Base-by-base conservation (phyloP, 257 asterid species). In the Fraxinus americana region DNA sequence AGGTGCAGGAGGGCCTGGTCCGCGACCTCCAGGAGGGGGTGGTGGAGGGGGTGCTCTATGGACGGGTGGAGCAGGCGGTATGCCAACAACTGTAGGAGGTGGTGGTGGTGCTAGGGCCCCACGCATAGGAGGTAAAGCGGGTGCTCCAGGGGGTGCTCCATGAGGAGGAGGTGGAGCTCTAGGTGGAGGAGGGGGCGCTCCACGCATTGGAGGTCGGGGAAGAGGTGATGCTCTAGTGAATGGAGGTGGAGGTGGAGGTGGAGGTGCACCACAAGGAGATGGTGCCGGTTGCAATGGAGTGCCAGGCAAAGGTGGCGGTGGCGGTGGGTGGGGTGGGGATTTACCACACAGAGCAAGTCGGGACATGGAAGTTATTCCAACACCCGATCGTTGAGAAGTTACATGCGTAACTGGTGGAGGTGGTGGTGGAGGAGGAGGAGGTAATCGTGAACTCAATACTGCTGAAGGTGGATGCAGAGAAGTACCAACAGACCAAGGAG, bases 11-110 rank as follows among this genome's bases (percentile, higher is more conserved):
- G 80, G 81, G 16, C 81, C 77, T 0, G 87, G 74, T 7, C 79
- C 75, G 1, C 61, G 25, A 16, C 54, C 32, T 17, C 87, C 80
- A 32, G 87, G 86, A 69, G 84, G 87, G 73, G 86, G 85, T 32
- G 91, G 88, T 34, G 83, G 91, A 4, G 86, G 88, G 1, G 92
- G 92, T 3, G 91, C 63, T 36, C 86, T 87, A 68, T 66, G 76
- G 59, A 74, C 45, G 0, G 63, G 72, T 12, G 87, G 89, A 32
- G 90, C 87, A n/a, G 92, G 89, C 39, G 86, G 73, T 39, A 87
- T 82, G 50, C 85, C 89, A 41, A 25, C 75, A 23, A 71, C 52
- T 17, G 59, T 52, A 35, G 89, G 86, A 16, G 92, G 92, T 1
- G 89, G 90, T 1, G 88, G 92, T 5, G 91, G 91, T 2, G 92